Percentiles rank a stretch among this genome's conserved stretches.
These are phyloP conservation scores for Cunninghamia lanceolata DNA, from an alignment of 75 land plant genomes.

Conservation along the genomic window DNA sequence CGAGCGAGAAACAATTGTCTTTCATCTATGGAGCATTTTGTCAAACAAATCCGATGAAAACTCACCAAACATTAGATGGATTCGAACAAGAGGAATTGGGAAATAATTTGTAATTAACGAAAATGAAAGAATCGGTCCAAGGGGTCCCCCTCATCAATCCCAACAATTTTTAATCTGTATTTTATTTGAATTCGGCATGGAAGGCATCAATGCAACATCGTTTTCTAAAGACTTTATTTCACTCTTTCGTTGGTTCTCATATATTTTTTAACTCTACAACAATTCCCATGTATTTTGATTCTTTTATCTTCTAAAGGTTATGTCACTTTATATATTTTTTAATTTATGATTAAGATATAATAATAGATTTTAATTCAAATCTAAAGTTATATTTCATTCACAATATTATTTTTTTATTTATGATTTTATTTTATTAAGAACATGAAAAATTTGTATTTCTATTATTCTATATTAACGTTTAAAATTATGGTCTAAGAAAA, in stretches of 20 bases:
- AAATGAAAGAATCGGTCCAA: not conserved
- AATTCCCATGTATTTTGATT: too few species aligned
- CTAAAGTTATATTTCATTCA: too few species aligned
- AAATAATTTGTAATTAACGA: not conserved
- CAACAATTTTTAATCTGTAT: not conserved
- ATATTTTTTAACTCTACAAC: too few species aligned
- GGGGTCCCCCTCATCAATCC: constrained; percentile 3
- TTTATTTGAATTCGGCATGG: not conserved
- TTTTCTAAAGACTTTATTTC: not conserved
- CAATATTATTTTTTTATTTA: too few species aligned
- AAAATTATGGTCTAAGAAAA: too few species aligned
- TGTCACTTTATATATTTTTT: not conserved
- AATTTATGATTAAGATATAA: too few species aligned
- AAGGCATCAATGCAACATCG: not conserved
- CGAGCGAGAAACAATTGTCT: not conserved
- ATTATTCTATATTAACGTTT: too few species aligned
- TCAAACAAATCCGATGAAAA: not conserved
- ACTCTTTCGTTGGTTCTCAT: not conserved
- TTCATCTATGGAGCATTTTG: not conserved
- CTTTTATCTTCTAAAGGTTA: not conserved
- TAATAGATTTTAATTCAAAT: too few species aligned
- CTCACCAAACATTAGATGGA: not conserved
- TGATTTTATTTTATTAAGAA: too few species aligned
- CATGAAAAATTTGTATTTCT: too few species aligned
- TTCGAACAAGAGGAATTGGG: not conserved